Base-by-base conservation (phyloP, 768 basidiomycete species). In the Mycena albidolilacea region DNA sequence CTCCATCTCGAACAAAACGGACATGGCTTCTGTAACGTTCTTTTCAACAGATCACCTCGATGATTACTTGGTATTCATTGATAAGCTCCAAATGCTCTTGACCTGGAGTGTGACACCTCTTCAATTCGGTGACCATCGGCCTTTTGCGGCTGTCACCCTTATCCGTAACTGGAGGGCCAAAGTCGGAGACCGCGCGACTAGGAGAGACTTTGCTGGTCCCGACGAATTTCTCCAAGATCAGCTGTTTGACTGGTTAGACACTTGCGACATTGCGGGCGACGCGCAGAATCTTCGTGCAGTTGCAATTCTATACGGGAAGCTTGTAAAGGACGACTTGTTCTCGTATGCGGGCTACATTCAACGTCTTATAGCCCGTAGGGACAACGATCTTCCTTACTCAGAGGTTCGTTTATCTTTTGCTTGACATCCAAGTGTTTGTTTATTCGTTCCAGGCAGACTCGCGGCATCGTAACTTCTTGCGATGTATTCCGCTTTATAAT, bases 61-160 rank as follows among this genome's bases (percentile, higher is more conserved):
- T 23, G 84, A 86, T 66, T 78, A 82, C 23, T 77, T 83, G 14
- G 79, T 81, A 12, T 93, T 95, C 76, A 81, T 85, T n/a, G 87
- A 88, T 70, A 94, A 95, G 78, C 87, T 95, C 19, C 90, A 93
- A 74, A 87, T 91, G 64, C 85, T 95, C 3, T 85, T 96, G 11
- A 93, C 93, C 0, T 96, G 95, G 95, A 90, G 90, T 76, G 90
- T 95, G 37, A 94, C 94, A 0, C 89, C 91, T 3, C 84, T 93
- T 19, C 95, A 96, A 80, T 95, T 92, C 71, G 95, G 95, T 11
- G 92, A 95, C 55, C 95, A 95, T 75, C 86, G 95, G 43, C 90
- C 93, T 1, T 93, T 92, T 77, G 94, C 90, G 38, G 93, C 92
- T 2, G 90, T 89, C 9, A 92, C 92, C 21, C 85, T 95, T 50